Base-by-base conservation (phyloP, 2,329 filamentous ascomycete species). In the Dothistroma pini region DNA sequence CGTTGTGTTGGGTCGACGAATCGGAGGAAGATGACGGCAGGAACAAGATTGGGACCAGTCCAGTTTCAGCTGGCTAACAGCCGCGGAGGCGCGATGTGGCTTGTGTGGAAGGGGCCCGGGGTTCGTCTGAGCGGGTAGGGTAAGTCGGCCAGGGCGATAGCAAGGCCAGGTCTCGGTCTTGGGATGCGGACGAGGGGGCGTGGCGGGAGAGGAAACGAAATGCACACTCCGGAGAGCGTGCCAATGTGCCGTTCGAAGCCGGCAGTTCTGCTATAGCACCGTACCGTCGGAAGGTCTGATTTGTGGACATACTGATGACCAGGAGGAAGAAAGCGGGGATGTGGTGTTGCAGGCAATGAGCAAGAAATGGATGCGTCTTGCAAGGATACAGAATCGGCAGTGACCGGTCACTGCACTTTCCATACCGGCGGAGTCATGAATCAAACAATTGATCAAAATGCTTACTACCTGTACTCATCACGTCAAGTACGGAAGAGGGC, bases 11-110 rank as follows among this genome's bases (percentile, higher is more conserved):
- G 6, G 31, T 11, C 5, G 31, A 22, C n/a, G 22, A 31, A 53
- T 32, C 31, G 6, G 31, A 31, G 8, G 11, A 35, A 16, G 16
- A n/a, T 12, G 14, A 53, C 14, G 1, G 11, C 14, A 21, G 25
- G 31, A 35, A n/a, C 10, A 31, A n/a, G 31, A 35, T 53, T 53
- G 25, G 31, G 34, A 21, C 51, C 31, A 53, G 34, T 10, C 51
- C 51, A 31, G 31, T 34, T 53, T 9, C 25, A 35, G 31, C n/a
- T 35, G 50, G 25, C n/a, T 31, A 6, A 19, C 50, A 35, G 29
- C 51, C 31, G 51, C 31, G 31, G 11, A 53, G 51, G 29, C 51
- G 51, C 16, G 29, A 16, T 53, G 51, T 53, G 51, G 51, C 51
- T 29, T 53, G 14, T 44, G 41, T 2, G 16, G 35, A 29, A 35